These are phyloP conservation scores for Sicyos baderoa DNA, from an alignment of 306 rosid genomes.

Conservation along the genomic window DNA sequence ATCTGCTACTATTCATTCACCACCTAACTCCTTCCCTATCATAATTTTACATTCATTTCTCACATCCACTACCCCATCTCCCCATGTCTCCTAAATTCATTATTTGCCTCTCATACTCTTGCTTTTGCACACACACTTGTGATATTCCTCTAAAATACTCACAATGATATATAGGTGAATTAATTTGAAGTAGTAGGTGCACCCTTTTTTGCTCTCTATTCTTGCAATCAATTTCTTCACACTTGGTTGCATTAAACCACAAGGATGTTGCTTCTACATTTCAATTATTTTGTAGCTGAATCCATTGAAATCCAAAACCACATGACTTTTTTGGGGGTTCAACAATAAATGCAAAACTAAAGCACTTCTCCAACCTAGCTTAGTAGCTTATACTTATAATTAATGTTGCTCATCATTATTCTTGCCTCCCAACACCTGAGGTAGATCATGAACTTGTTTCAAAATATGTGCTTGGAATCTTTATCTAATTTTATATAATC, in stretches of 20 bases:
- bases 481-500: too few relatives aligned
- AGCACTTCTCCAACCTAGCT: conserved; percentile 8
- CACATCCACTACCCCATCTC: neutral
- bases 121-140: neutral
- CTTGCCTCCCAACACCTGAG: neutral
- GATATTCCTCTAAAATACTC: neutral
- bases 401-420: conserved; percentile 13
- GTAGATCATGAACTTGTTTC: neutral
- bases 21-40: neutral
- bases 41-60: conserved; percentile 7
- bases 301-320: conserved; percentile 5
- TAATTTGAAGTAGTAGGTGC: conserved; percentile 5
- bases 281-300: conserved; percentile 1
- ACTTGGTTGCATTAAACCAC: conserved; percentile 9
- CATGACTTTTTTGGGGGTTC: conserved; percentile 2
- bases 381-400: too few relatives aligned
- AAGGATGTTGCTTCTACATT: conserved; percentile 8
- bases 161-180: conserved; percentile 7
- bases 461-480: too few relatives aligned
- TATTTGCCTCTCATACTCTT: neutral
- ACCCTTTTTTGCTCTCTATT: neutral
- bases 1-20: too few relatives aligned
- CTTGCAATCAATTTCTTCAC: conserved; percentile 4
- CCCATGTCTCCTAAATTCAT: neutral
- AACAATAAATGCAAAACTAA: conserved; percentile 9